These are phyloP conservation scores for Herpetomonas tarakana DNA, from an alignment of 208 protist genomes.

Conservation along the genomic window DNA sequence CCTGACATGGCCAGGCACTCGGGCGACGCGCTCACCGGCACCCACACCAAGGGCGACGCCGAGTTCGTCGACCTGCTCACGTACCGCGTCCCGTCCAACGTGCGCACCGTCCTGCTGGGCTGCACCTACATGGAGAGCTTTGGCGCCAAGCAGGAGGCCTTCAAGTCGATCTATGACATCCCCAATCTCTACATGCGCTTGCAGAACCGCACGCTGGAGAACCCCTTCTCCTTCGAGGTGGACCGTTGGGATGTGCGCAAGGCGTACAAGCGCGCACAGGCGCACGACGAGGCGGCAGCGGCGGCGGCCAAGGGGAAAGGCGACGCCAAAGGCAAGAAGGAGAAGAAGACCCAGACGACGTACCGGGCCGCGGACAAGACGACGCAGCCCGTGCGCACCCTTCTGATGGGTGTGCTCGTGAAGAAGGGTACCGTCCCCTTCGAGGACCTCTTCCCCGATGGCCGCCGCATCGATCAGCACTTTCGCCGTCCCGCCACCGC, in stretches of 20 bases:
- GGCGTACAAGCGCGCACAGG: constrained; percentile 16
- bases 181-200: constrained; percentile 67
- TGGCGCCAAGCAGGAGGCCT: constrained; percentile 13
- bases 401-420: constrained; percentile 53
- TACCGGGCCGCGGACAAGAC: constrained; percentile 22
- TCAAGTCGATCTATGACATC: constrained; percentile 52
- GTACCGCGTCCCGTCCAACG: constrained; percentile 48
- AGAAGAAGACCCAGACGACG: constrained; percentile 7
- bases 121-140: constrained; percentile 60
- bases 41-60: constrained; percentile 41
- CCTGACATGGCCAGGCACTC: constrained; percentile 60
- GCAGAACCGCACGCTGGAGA: constrained; percentile 68
- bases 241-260: constrained; percentile 64
- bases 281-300: constrained; percentile 9
- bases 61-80: constrained; percentile 75
- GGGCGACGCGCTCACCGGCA: constrained; percentile 59
- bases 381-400: constrained; percentile 37
- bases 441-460: constrained; percentile 30
- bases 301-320: no score
- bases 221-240: constrained; percentile 61
- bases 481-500: constrained; percentile 12
- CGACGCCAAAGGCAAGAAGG: constrained; percentile 16
- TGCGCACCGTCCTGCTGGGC: constrained; percentile 56
- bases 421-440: constrained; percentile 42
- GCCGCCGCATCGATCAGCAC: constrained; percentile 35